Evolutionary conservation across 192 early-diverging fungal genomes (phyloP).

Genomic region (Linnemannia elongata): DNA sequence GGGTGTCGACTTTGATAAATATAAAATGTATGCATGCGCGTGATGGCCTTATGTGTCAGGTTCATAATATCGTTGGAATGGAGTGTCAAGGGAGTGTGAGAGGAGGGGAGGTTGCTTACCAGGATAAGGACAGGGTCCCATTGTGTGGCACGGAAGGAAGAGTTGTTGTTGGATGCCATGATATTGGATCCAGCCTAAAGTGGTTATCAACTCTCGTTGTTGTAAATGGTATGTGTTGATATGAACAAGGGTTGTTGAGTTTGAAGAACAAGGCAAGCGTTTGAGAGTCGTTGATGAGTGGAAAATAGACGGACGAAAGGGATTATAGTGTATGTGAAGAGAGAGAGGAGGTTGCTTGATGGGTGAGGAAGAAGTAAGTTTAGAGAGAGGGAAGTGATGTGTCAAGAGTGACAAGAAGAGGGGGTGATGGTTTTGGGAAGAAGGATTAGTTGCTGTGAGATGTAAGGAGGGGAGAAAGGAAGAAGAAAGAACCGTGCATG

Average conservation of each 20-base stretch:
- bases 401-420: neutral
- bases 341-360: too few species aligned
- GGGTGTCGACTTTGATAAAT: too few species aligned
- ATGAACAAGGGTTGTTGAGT: neutral
- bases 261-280: neutral
- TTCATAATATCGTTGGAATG: neutral
- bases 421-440: neutral
- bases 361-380: too few species aligned
- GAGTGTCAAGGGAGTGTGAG: neutral
- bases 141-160: conserved; percentile 48
- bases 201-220: neutral
- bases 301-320: too few species aligned
- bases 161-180: conserved; percentile 36
- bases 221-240: neutral
- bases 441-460: neutral
- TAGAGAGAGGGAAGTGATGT: neutral
- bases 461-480: too few species aligned
- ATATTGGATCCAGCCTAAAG: neutral
- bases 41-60: neutral
- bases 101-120: neutral
- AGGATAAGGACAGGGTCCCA: conserved; percentile 57
- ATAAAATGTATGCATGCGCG: too few species aligned
- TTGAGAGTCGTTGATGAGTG: neutral
- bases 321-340: too few species aligned
- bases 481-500: too few species aligned